Percentiles rank a stretch among this genome's conserved stretches.
Conservation (phyloP, 164 flowering plant species). For the Kingdonia uniflora region DNA sequence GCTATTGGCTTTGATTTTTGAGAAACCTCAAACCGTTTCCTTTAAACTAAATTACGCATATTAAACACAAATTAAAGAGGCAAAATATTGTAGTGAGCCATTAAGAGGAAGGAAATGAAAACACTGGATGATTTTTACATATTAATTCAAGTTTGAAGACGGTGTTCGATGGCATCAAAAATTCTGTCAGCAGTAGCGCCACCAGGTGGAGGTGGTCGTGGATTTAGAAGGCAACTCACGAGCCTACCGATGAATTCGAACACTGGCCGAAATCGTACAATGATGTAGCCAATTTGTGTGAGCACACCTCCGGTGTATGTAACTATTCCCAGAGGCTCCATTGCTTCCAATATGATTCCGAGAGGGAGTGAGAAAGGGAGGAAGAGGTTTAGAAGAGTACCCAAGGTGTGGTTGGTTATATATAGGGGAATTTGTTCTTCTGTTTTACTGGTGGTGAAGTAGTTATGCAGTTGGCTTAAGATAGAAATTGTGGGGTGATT, state of each 20-base stretch:
- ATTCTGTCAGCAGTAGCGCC: conserved; percentile 12
- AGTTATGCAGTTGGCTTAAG: not conserved
- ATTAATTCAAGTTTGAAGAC: conserved; percentile 1
- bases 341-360: conserved; percentile 3
- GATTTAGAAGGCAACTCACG: conserved; percentile 20
- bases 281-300: conserved; percentile 15
- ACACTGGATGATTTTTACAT: not conserved
- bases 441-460: not conserved
- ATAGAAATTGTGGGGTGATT: not conserved
- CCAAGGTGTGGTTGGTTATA: not conserved
- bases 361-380: not conserved
- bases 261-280: conserved; percentile 14
- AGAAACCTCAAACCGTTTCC: not conserved
- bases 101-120: too few species aligned
- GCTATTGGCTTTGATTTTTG: not conserved
- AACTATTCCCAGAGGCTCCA: conserved; percentile 22
- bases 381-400: not conserved
- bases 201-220: conserved; percentile 23
- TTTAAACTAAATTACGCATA: not conserved
- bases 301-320: conserved; percentile 20
- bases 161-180: conserved; percentile 15
- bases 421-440: not conserved
- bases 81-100: not conserved
- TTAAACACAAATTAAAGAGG: not conserved
- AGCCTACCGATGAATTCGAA: conserved; percentile 11